Evolutionary conservation across 495 filamentous ascomycete genomes (phyloP).

Genomic region (Glarea lozoyensis): DNA sequence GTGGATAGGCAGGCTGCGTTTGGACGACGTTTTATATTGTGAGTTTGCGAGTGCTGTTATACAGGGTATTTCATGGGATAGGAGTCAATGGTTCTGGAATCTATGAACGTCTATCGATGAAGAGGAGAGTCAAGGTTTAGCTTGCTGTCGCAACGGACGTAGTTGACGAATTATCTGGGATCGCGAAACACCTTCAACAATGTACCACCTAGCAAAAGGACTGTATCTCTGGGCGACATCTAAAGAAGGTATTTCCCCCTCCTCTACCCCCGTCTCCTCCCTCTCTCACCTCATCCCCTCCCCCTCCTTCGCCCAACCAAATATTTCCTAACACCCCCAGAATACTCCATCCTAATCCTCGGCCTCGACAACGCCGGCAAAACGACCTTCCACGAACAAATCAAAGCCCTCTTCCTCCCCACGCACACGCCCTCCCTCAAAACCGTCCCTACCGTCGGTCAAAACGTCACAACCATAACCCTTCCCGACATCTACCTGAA

Average conservation of each 20-base stretch:
- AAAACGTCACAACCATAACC: slow-evolving; percentile 86
- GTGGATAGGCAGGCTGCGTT: no score
- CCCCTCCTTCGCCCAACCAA: not conserved
- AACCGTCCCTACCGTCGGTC: slow-evolving; percentile 95
- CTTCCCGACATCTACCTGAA: slow-evolving; percentile 91
- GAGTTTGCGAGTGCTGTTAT: no score
- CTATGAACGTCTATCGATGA: no score
- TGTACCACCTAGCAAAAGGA: slow-evolving; percentile 97
- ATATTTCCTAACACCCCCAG: no score
- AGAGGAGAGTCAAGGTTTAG: no score
- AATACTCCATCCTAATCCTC: slow-evolving; percentile 95
- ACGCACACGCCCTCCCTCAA: slow-evolving; percentile 48
- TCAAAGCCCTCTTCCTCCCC: slow-evolving; percentile 77
- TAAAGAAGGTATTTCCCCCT: slow-evolving; percentile 73
- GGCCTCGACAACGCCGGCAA: slow-evolving; percentile 98
- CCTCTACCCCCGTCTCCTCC: no score
- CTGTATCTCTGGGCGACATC: slow-evolving; percentile 89
- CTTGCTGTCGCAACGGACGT: no score
- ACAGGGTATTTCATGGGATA: no score
- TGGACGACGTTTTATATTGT: no score
- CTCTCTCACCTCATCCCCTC: not conserved
- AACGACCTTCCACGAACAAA: slow-evolving; percentile 93
- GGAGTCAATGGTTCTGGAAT: no score
- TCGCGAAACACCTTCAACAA: no score
- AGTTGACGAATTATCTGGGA: no score